These are phyloP conservation scores for Penstemon eatonii DNA, from an alignment of 257 asterid species.

Conservation along the genomic window DNA sequence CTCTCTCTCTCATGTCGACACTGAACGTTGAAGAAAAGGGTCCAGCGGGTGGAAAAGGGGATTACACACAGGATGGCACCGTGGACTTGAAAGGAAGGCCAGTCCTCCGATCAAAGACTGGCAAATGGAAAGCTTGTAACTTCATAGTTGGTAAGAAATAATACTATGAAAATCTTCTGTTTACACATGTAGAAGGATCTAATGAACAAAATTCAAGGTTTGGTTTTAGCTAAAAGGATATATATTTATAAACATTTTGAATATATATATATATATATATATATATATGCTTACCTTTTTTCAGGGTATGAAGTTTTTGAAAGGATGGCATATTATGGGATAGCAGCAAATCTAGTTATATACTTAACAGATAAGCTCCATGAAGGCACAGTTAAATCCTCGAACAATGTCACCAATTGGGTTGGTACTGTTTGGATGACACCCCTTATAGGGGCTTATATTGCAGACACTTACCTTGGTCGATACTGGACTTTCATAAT, in stretches of 20 bases:
- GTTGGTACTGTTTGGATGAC: constrained; percentile 80
- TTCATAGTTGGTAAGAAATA: constrained; percentile 59
- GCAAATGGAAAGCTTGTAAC: constrained; percentile 75
- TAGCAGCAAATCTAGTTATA: constrained; percentile 66
- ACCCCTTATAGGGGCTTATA: constrained; percentile 72
- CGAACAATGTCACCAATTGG: constrained; percentile 81
- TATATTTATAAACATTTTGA: no score
- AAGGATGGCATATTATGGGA: constrained; percentile 81
- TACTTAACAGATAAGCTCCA: constrained; percentile 57
- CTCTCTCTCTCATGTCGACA: constrained; percentile 21
- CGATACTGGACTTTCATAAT: constrained; percentile 72
- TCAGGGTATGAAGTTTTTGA: constrained; percentile 71
- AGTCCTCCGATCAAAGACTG: constrained; percentile 58
- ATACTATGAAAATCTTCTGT: not conserved
- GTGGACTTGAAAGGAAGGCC: constrained; percentile 65
- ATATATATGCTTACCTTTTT: not conserved
- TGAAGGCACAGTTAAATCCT: constrained; percentile 74
- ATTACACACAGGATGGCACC: constrained; percentile 69
- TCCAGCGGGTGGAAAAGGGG: constrained; percentile 33
- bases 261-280: not conserved
- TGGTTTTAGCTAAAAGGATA: no score
- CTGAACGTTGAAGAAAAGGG: constrained; percentile 44
- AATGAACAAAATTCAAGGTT: no score
- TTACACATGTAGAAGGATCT: not conserved
- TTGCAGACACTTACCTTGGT: constrained; percentile 73